phyloP scores from a whole-genome alignment of 371 early-diverging fungal genomes.

The Zancudomyces culisetae region DNA sequence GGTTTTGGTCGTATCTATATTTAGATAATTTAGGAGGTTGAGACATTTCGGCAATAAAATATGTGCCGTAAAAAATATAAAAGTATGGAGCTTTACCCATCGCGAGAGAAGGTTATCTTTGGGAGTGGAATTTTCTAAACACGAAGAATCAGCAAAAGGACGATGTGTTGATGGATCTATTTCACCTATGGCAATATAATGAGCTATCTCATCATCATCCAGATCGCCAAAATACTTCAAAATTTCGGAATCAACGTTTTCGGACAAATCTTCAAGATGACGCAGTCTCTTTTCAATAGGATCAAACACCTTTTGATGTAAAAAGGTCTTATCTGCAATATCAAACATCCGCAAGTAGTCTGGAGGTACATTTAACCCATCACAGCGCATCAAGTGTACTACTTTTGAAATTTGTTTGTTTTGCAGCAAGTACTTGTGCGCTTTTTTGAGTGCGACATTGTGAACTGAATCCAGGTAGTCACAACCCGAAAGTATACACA shows the following conservation, averaged over 20 bases:
- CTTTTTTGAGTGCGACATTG: slow-evolving; percentile 77
- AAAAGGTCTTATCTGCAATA: slow-evolving; percentile 60
- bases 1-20: too few species aligned
- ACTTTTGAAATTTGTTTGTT: slow-evolving; percentile 28
- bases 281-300: slow-evolving; percentile 26
- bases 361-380: slow-evolving; percentile 19
- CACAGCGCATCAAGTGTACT: slow-evolving; percentile 14
- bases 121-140: too few species aligned
- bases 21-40: too few species aligned
- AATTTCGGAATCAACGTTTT: slow-evolving; percentile 9
- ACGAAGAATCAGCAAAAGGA: neutral
- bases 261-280: slow-evolving; percentile 34
- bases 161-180: neutral
- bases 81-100: too few species aligned
- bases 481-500: slow-evolving; percentile 93
- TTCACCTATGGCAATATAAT: neutral
- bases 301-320: slow-evolving; percentile 66
- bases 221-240: slow-evolving; percentile 28
- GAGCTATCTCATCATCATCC: slow-evolving; percentile 2
- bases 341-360: slow-evolving; percentile 41
- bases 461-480: slow-evolving; percentile 77
- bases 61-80: too few species aligned
- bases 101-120: too few species aligned
- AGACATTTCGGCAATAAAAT: too few species aligned
- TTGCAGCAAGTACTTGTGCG: slow-evolving; percentile 39